These are phyloP conservation scores for Barnettozyma vustinii DNA, from an alignment of 805 yeast species.

Conservation along the genomic window DNA sequence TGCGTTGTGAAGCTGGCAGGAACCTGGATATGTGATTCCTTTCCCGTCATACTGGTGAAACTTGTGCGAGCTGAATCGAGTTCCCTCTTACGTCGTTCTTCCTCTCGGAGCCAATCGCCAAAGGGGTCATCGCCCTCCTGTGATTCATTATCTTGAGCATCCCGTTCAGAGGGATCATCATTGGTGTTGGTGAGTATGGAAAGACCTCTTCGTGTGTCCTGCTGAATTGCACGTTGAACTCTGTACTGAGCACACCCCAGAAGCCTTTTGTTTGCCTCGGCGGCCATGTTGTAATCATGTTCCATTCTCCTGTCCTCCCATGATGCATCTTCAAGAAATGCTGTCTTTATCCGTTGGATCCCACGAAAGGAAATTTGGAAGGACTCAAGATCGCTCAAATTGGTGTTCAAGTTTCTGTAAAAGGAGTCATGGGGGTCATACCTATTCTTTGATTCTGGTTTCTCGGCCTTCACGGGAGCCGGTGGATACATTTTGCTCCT, in stretches of 20 bases:
- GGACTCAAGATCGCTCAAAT: neutral
- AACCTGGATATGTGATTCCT: neutral
- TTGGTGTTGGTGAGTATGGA: neutral
- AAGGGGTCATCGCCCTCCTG: neutral
- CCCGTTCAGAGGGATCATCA: neutral
- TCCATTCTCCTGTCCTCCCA: neutral
- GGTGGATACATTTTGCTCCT: neutral
- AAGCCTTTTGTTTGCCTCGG: neutral
- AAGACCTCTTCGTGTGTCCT: neutral
- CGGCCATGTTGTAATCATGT: neutral
- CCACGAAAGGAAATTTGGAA: conserved; percentile 1
- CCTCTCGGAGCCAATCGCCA: neutral
- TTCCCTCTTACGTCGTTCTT: neutral
- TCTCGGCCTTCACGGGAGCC: conserved; percentile 4
- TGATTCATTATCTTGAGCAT: neutral
- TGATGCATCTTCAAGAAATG: conserved; percentile 1
- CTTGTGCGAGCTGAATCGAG: neutral
- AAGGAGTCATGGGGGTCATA: conserved; percentile 6
- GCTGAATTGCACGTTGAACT: neutral
- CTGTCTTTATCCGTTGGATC: neutral
- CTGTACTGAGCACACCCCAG: conserved; percentile 8
- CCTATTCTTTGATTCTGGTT: conserved; percentile 2
- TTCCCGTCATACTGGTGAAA: neutral
- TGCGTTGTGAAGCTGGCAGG: neutral
- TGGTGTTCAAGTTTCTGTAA: conserved; percentile 1